These are phyloP conservation scores for Bondarzewia mesenterica DNA, from an alignment of 1,284 basidiomycete species.

Conservation along the genomic window DNA sequence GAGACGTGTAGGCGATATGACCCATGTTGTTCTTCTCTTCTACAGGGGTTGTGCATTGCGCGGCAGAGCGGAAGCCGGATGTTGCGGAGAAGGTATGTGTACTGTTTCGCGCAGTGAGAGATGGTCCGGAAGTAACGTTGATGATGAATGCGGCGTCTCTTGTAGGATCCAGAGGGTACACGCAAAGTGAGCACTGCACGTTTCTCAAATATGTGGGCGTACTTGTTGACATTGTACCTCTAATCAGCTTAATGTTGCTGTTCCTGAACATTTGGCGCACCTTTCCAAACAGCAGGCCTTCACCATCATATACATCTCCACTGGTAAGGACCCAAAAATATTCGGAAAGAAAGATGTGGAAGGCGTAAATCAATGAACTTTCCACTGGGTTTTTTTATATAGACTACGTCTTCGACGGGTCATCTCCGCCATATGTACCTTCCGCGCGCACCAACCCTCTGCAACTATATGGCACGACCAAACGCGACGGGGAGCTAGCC, in stretches of 20 bases:
- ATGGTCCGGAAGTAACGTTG: not conserved
- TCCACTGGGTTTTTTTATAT: slow-evolving; percentile 2
- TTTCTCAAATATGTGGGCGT: slow-evolving; percentile 1
- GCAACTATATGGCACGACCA: slow-evolving; percentile 71
- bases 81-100: slow-evolving; percentile 65
- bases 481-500: slow-evolving; percentile 68
- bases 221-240: not conserved
- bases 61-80: slow-evolving; percentile 78
- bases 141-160: not conserved
- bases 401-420: slow-evolving; percentile 87
- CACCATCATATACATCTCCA: slow-evolving; percentile 71
- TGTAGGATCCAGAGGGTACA: slow-evolving; percentile 55
- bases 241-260: slow-evolving; percentile 57
- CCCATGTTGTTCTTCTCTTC: not conserved
- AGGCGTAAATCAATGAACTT: not conserved
- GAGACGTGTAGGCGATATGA: not conserved
- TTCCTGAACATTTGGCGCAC: slow-evolving; percentile 54
- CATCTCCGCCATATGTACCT: slow-evolving; percentile 70
- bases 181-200: slow-evolving; percentile 7
- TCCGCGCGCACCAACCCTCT: slow-evolving; percentile 62
- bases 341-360: too few species aligned
- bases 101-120: not conserved
- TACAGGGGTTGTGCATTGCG: slow-evolving; percentile 77
- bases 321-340: too few species aligned
- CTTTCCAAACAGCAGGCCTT: slow-evolving; percentile 49